These are phyloP conservation scores for Mycothermus thermophilus DNA, from an alignment of 495 filamentous ascomycete species.

Conservation along the genomic window DNA sequence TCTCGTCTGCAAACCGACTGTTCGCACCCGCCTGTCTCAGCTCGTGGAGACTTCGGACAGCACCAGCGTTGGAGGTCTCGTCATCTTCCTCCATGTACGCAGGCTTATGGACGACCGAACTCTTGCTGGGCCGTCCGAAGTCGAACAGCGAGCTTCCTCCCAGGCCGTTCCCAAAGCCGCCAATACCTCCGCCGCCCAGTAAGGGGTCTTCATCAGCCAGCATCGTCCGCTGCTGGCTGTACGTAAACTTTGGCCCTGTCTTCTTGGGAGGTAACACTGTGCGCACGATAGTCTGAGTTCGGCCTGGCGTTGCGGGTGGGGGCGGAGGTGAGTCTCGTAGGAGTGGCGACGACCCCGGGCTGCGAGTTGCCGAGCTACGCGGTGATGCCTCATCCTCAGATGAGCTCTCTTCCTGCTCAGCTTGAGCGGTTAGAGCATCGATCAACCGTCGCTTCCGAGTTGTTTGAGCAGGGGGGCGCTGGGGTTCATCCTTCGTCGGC, in stretches of 20 bases:
- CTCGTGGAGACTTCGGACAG: conserved; percentile 78
- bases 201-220: conserved; percentile 29
- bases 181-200: conserved; percentile 12
- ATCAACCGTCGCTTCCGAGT: conserved; percentile 37
- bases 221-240: conserved; percentile 36
- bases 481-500: neutral
- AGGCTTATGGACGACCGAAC: conserved; percentile 13
- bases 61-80: conserved; percentile 40
- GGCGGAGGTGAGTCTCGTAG: conserved; percentile 11
- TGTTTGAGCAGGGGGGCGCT: conserved; percentile 1
- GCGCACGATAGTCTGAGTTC: conserved; percentile 5
- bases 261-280: conserved; percentile 13
- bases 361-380: neutral
- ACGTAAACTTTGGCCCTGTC: conserved; percentile 28
- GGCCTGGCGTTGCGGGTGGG: neutral
- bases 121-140: conserved; percentile 23
- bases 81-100: conserved; percentile 32
- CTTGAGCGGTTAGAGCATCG: conserved; percentile 40
- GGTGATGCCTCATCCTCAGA: conserved; percentile 10
- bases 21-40: conserved; percentile 75
- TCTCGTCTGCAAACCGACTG: conserved; percentile 62
- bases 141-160: conserved; percentile 26
- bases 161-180: conserved; percentile 16
- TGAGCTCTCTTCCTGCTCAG: conserved; percentile 9
- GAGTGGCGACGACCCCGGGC: neutral